Base-by-base conservation (phyloP, 2,329 filamentous ascomycete genomes). In the Dryadomyces quercus-mongolicae region DNA sequence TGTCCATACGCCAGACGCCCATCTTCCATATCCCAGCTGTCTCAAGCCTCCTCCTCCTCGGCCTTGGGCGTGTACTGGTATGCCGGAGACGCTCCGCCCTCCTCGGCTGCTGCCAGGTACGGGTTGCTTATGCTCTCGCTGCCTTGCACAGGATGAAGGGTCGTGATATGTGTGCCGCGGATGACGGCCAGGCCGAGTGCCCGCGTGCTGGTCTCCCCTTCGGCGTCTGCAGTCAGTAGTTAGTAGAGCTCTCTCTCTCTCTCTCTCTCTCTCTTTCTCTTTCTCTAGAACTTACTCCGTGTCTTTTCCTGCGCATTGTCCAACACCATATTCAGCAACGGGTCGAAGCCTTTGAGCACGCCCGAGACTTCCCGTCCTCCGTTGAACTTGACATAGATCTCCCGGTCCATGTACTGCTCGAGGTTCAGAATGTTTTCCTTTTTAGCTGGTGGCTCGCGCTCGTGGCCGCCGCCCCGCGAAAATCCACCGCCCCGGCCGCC, bases 401-500 rank as follows among this genome's bases (percentile, higher is more conserved):
- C 80, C 80, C 96, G 95, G 70, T 98, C 90, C 86, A 95, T 90
- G 71, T 97, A 98, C 74, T 95, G 95, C 67, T 78, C 82, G 64
- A 98, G 71, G 66, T 98, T 92, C 53, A 98, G 81, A 64, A 98
- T 98, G 69, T 96, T 97, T 72, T 98, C 93, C 77, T 97, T 97
- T 82, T 95, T 96, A 57, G 90, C 88, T 63, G 85, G 81, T 71
- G 94, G 88, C 82, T 82, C 50, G 10, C 49, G 34, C 13, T 47
- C 42, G 43, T 55, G 38, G 25, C 44, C 45, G 44, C 53, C 56
- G 21, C 46, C 44, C n/a, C 50, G 49, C 34, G 56, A 49, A 25
- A 55, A 57, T 1, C 58, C 51, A n/a, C 54, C 54, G 22, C 50
- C 54, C 3, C 54, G 49, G 4, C 38, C 38, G 38, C 38, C 49